phyloP scores from a whole-genome alignment of 495 filamentous ascomycete species.

The Aspergillus nanangensis region DNA sequence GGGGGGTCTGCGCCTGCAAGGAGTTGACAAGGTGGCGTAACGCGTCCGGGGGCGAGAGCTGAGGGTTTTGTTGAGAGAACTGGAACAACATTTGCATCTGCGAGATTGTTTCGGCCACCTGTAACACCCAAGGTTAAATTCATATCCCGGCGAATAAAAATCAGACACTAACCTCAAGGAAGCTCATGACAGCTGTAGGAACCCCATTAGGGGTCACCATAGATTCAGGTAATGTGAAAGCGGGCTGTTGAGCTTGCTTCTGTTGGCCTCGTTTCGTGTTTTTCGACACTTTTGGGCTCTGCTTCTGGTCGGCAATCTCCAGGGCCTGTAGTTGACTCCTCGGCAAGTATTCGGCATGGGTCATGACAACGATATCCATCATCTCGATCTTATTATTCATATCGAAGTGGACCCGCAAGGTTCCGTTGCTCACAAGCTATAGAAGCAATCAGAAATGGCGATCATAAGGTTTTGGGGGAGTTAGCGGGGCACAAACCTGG shows the following conservation, averaged over 20 bases:
- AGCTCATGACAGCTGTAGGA: slow-evolving; percentile 52
- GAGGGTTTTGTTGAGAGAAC: slow-evolving; percentile 54
- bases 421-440: slow-evolving; percentile 61
- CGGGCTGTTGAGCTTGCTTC: slow-evolving; percentile 44
- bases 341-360: slow-evolving; percentile 66
- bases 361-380: slow-evolving; percentile 60
- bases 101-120: slow-evolving; percentile 72
- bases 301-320: slow-evolving; percentile 57
- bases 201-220: slow-evolving; percentile 61
- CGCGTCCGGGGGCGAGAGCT: slow-evolving; percentile 54
- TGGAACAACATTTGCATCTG: slow-evolving; percentile 66
- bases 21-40: slow-evolving; percentile 55
- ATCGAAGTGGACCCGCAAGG: slow-evolving; percentile 62
- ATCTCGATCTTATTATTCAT: slow-evolving; percentile 65
- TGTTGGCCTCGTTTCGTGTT: slow-evolving; percentile 49
- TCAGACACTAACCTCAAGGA: slow-evolving; percentile 67
- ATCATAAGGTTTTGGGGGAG: too few species aligned
- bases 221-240: slow-evolving; percentile 58
- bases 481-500: slow-evolving; percentile 53
- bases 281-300: slow-evolving; percentile 68
- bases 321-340: slow-evolving; percentile 43
- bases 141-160: not conserved
- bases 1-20: slow-evolving; percentile 30
- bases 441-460: slow-evolving; percentile 6
- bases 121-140: slow-evolving; percentile 1